Conservation (phyloP, 352 stramenopile genomes). For the Sclerospora graminicola region DNA sequence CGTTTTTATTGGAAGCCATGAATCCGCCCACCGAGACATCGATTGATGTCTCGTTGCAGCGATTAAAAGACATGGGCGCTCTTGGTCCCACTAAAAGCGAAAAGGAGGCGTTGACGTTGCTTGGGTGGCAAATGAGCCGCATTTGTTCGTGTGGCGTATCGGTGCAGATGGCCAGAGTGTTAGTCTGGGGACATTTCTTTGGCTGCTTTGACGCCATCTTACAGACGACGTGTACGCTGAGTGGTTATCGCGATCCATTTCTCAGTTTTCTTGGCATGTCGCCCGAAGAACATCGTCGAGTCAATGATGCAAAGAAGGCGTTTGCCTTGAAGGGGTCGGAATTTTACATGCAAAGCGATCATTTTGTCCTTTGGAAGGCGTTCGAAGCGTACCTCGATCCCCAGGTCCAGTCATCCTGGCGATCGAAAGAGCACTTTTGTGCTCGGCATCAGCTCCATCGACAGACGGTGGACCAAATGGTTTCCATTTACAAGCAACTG, state of each 20-base stretch:
- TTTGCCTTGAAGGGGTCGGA: slow-evolving; percentile 33
- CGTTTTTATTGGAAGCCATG: slow-evolving; percentile 89
- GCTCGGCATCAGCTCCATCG: slow-evolving; percentile 50
- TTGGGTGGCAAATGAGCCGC: slow-evolving; percentile 68
- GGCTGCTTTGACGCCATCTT: slow-evolving; percentile 53
- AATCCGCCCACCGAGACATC: slow-evolving; percentile 87
- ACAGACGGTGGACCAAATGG: slow-evolving; percentile 53
- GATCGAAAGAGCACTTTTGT: slow-evolving; percentile 38
- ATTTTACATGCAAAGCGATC: slow-evolving; percentile 49
- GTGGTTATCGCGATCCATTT: slow-evolving; percentile 69
- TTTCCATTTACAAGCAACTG: slow-evolving; percentile 57
- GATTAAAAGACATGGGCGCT: slow-evolving; percentile 75
- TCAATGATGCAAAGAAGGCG: slow-evolving; percentile 41
- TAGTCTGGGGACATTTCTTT: slow-evolving; percentile 63
- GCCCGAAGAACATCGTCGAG: slow-evolving; percentile 37
- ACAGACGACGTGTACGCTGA: slow-evolving; percentile 58
- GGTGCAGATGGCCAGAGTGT: slow-evolving; percentile 58
- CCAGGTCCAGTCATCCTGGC: slow-evolving; percentile 28
- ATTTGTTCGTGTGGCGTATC: slow-evolving; percentile 57
- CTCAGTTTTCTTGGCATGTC: slow-evolving; percentile 63
- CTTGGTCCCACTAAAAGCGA: slow-evolving; percentile 22
- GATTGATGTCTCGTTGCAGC: slow-evolving; percentile 87
- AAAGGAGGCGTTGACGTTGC: slow-evolving; percentile 29
- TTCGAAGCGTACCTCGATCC: slow-evolving; percentile 47
- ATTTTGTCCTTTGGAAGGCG: slow-evolving; percentile 57